Evolutionary conservation across 2,329 filamentous ascomycete genomes (phyloP).

Genomic region (Cladosporium sp.): DNA sequence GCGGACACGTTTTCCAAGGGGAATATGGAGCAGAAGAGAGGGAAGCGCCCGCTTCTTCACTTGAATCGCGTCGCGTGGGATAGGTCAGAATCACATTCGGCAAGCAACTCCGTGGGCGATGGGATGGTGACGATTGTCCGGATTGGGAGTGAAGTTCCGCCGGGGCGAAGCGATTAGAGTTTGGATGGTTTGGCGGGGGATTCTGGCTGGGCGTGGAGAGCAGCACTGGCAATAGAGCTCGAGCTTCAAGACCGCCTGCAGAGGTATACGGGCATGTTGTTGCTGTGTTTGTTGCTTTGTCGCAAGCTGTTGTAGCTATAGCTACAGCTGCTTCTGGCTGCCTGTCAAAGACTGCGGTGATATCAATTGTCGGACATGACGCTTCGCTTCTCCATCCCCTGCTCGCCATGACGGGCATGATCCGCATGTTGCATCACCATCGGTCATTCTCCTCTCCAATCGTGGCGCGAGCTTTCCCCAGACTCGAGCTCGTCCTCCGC

Average conservation of each 20-base stretch:
- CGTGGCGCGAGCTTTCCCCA: constrained; percentile 12
- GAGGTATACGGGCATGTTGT: neutral
- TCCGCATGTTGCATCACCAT: constrained; percentile 2
- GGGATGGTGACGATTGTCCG: neutral
- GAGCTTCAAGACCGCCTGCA: neutral
- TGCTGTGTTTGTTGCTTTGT: neutral
- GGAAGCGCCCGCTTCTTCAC: neutral
- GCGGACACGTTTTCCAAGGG: neutral
- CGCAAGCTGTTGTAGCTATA: neutral
- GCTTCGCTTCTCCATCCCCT: neutral
- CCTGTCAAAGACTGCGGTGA: too few relatives aligned
- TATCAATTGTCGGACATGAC: neutral
- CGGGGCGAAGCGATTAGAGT: neutral
- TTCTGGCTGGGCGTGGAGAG: constrained; percentile 11
- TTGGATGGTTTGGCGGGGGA: neutral
- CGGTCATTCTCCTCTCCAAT: neutral
- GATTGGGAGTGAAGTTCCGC: constrained; percentile 5
- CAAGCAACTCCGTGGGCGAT: neutral
- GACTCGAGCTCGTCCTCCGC: neutral
- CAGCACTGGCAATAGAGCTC: neutral
- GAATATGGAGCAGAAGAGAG: neutral
- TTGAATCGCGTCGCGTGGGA: too few relatives aligned
- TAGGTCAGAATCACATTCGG: neutral
- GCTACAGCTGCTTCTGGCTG: neutral
- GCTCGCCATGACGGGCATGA: neutral